These are phyloP conservation scores for Macrolepiota albuminosa DNA, from an alignment of 768 basidiomycete genomes.

Conservation along the genomic window DNA sequence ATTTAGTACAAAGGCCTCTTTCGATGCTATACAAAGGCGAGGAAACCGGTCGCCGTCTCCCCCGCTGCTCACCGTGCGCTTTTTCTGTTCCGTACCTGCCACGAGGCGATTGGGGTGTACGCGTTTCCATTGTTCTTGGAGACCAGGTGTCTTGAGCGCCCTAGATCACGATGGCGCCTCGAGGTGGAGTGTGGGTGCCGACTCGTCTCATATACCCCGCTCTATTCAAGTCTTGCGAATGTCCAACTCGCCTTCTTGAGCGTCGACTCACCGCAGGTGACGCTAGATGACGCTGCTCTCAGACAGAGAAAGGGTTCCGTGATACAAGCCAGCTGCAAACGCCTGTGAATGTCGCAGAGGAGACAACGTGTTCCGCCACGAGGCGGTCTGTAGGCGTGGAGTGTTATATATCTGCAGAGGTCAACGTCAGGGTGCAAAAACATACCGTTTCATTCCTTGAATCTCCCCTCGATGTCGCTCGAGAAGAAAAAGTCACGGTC, in stretches of 20 bases:
- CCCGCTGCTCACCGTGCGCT: no score
- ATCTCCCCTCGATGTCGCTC: background rate
- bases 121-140: no score
- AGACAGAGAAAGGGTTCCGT: background rate
- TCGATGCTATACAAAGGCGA: background rate
- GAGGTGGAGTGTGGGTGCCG: background rate
- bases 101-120: no score
- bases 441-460: background rate
- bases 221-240: background rate
- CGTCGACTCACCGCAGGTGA: background rate
- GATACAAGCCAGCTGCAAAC: background rate
- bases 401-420: background rate
- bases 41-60: no score
- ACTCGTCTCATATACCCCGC: background rate
- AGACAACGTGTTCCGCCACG: background rate
- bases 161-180: background rate
- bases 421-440: background rate
- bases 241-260: background rate
- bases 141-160: background rate
- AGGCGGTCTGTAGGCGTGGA: conserved; percentile 1
- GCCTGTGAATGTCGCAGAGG: background rate
- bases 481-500: background rate
- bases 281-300: background rate
- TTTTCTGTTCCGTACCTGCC: background rate
- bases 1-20: background rate